phyloP scores from a whole-genome alignment of 2,329 filamentous ascomycete species.

The Ophiosphaerella herpotricha region DNA sequence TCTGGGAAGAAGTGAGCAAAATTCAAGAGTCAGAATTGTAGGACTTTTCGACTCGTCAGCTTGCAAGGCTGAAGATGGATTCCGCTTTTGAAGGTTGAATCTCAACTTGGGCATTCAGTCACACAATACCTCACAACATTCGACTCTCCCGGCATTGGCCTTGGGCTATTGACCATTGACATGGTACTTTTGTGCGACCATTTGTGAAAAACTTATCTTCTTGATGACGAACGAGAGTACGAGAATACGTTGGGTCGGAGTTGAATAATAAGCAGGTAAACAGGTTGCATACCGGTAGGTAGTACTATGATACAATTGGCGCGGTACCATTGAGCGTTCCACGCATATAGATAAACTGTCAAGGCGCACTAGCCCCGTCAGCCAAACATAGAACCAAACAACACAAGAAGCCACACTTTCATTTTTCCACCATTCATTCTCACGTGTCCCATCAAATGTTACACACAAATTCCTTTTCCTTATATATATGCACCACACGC shows the following conservation, averaged over 20 bases:
- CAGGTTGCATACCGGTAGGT: background rate
- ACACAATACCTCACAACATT: background rate
- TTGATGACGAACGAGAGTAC: conserved; percentile 7
- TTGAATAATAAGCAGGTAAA: background rate
- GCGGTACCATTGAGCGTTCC: background rate
- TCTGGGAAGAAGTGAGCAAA: conserved; percentile 29
- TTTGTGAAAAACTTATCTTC: conserved; percentile 2
- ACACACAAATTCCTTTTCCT: too few relatives aligned
- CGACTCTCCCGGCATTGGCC: background rate
- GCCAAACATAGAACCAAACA: background rate
- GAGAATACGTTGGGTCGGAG: background rate
- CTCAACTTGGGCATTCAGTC: background rate
- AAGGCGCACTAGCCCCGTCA: background rate
- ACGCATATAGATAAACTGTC: background rate
- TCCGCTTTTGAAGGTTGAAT: background rate
- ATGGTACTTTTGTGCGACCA: background rate
- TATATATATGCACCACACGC: too few relatives aligned
- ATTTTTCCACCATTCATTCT: background rate
- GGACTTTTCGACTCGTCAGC: conserved; percentile 11
- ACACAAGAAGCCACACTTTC: background rate
- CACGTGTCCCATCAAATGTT: too few relatives aligned
- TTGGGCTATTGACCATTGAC: background rate
- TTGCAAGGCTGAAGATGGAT: conserved; percentile 4
- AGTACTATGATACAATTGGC: background rate
- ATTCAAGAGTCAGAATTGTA: conserved; percentile 30